phyloP scores from a whole-genome alignment of 2,329 filamentous ascomycete species.

The Calonectria pteridis region DNA sequence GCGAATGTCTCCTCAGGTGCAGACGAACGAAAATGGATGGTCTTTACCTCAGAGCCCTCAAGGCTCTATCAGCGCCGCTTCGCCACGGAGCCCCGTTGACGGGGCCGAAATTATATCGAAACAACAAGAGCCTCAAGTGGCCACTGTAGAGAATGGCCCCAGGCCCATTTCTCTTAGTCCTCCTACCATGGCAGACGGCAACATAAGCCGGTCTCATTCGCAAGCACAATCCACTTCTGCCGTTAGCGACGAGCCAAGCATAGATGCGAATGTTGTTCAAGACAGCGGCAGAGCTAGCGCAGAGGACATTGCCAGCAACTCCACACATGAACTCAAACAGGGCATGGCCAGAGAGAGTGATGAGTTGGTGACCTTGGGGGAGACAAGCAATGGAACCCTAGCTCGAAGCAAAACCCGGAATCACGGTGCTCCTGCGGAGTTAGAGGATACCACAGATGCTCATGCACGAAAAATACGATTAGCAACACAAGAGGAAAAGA shows the following conservation, averaged over 20 bases:
- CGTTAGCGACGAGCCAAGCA: slow-evolving; percentile 17
- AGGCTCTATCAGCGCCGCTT: not conserved
- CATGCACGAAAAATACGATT: slow-evolving; percentile 59
- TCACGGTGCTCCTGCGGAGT: slow-evolving; percentile 47
- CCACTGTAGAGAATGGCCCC: slow-evolving; percentile 17
- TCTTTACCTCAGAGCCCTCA: not conserved
- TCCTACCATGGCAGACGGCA: slow-evolving; percentile 20
- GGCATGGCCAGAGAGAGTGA: slow-evolving; percentile 8
- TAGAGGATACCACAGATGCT: slow-evolving; percentile 58
- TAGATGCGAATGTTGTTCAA: slow-evolving; percentile 1
- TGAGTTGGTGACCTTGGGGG: not conserved
- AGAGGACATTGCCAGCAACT: not conserved
- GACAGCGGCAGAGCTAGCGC: not conserved
- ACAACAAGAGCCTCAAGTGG: not conserved
- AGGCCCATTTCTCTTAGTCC: slow-evolving; percentile 36
- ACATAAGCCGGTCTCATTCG: slow-evolving; percentile 30
- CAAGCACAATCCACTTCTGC: slow-evolving; percentile 25
- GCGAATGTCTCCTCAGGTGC: not conserved
- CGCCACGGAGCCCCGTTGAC: not conserved
- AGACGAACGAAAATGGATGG: not conserved
- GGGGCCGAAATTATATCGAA: slow-evolving; percentile 9
- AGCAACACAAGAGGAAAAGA: slow-evolving; percentile 66
- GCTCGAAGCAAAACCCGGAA: slow-evolving; percentile 18
- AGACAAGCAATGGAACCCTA: slow-evolving; percentile 13
- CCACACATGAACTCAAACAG: not conserved